Evolutionary conservation across 306 rosid genomes (phyloP).

Genomic region (Geum urbanum): DNA sequence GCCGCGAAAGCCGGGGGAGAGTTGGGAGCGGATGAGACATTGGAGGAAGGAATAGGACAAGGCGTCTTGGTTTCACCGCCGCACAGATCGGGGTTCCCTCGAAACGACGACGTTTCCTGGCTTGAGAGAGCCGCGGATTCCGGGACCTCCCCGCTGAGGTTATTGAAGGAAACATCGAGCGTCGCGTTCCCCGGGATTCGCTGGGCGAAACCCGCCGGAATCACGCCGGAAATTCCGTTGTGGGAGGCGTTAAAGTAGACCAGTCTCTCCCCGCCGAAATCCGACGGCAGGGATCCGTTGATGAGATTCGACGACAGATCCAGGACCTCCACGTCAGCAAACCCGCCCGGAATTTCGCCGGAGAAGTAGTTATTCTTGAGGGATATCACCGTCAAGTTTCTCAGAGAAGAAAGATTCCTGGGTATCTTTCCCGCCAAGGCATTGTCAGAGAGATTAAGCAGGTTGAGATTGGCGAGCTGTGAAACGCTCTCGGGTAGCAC

Average conservation of each 20-base stretch:
- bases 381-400: constrained; percentile 38
- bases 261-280: constrained; percentile 50
- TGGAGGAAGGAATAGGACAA: constrained; percentile 56
- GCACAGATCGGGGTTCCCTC: constrained; percentile 61
- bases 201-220: constrained; percentile 43
- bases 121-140: constrained; percentile 33
- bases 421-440: constrained; percentile 71
- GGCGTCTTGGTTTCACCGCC: constrained; percentile 44
- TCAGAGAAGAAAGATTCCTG: constrained; percentile 34
- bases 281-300: constrained; percentile 61
- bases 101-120: constrained; percentile 37
- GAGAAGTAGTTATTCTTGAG: constrained; percentile 63
- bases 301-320: constrained; percentile 82
- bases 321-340: constrained; percentile 36
- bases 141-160: constrained; percentile 62
- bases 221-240: constrained; percentile 64
- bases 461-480: constrained; percentile 35
- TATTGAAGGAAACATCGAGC: constrained; percentile 75
- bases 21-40: constrained; percentile 27
- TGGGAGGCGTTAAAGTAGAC: constrained; percentile 57
- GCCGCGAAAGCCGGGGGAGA: constrained; percentile 92
- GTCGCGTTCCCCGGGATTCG: constrained; percentile 50
- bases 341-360: constrained; percentile 47
- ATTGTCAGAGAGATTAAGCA: constrained; percentile 79
- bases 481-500: constrained; percentile 42